phyloP scores from a whole-genome alignment of 2,329 filamentous ascomycete genomes.

The Phialophora verrucosa region DNA sequence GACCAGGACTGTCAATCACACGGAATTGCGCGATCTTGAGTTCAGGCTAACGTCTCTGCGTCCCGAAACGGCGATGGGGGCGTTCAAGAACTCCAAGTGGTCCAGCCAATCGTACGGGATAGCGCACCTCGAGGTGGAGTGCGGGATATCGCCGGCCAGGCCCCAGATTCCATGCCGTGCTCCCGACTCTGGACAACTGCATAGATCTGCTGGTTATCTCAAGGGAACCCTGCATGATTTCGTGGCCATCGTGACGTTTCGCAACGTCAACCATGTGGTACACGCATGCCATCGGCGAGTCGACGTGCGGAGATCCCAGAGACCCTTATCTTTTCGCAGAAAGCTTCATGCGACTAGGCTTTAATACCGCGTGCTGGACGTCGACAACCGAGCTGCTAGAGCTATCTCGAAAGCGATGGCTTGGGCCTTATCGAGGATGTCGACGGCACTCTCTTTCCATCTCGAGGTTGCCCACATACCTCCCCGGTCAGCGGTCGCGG shows the following conservation, averaged over 20 bases:
- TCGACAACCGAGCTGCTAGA: background rate
- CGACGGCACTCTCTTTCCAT: conserved; percentile 6
- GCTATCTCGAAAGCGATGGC: conserved; percentile 1
- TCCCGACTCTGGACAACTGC: background rate
- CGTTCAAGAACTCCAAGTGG: background rate
- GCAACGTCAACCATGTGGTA: conserved; percentile 14
- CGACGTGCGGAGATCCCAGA: conserved; percentile 12
- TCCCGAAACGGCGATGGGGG: background rate
- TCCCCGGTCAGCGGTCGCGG: conserved; percentile 6
- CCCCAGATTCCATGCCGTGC: background rate
- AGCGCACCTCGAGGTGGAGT: background rate
- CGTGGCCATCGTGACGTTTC: background rate
- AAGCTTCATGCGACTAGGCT: conserved; percentile 5
- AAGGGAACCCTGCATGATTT: background rate
- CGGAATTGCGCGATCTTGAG: conserved; percentile 22
- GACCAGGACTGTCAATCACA: conserved; percentile 16
- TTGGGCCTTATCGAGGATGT: conserved; percentile 9
- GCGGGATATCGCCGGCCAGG: background rate
- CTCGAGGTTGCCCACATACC: background rate
- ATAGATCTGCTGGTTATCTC: conserved; percentile 9
- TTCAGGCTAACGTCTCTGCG: background rate
- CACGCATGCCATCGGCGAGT: background rate
- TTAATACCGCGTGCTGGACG: background rate
- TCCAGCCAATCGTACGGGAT: conserved; percentile 21
- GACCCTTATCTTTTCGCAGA: conserved; percentile 11